Evolutionary conservation across 2,329 filamentous ascomycete genomes (phyloP).

Genomic region (Pyricularia sp.): DNA sequence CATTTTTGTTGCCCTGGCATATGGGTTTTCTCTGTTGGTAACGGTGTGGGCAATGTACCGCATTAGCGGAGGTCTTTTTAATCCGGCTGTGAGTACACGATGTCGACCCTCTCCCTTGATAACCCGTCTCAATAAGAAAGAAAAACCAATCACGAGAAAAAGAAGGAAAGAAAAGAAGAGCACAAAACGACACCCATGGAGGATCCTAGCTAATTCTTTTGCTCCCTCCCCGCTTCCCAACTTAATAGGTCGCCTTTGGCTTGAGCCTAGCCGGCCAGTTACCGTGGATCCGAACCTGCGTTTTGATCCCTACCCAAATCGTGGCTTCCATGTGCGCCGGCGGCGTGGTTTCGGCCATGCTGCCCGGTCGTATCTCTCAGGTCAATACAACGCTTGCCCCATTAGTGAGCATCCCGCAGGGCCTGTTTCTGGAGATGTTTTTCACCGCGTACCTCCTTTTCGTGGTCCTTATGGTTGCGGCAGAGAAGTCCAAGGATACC

Average conservation of each 20-base stretch:
- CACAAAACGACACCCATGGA: too few relatives aligned
- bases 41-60: conserved; percentile 38
- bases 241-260: conserved; percentile 32
- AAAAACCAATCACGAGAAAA: background rate
- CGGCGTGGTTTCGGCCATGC: conserved; percentile 38
- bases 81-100: conserved; percentile 21
- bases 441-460: conserved; percentile 46
- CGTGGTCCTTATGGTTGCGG: conserved; percentile 51
- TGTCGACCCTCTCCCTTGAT: background rate
- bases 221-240: too few relatives aligned
- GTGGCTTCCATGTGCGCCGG: conserved; percentile 40
- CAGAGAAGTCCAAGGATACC: conserved; percentile 53
- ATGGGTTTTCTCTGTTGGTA: conserved; percentile 30
- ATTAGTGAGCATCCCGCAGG: conserved; percentile 32
- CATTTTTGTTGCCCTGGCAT: conserved; percentile 26
- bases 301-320: conserved; percentile 38
- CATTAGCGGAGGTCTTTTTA: conserved; percentile 29
- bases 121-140: background rate
- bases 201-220: too few relatives aligned
- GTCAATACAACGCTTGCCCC: conserved; percentile 33
- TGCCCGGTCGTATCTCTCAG: conserved; percentile 26
- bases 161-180: background rate
- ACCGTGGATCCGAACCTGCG: conserved; percentile 27
- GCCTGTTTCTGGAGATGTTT: conserved; percentile 49
- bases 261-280: conserved; percentile 37